Evolutionary conservation across 2,329 filamentous ascomycete species (phyloP).

Genomic region (Neonectria faginata): DNA sequence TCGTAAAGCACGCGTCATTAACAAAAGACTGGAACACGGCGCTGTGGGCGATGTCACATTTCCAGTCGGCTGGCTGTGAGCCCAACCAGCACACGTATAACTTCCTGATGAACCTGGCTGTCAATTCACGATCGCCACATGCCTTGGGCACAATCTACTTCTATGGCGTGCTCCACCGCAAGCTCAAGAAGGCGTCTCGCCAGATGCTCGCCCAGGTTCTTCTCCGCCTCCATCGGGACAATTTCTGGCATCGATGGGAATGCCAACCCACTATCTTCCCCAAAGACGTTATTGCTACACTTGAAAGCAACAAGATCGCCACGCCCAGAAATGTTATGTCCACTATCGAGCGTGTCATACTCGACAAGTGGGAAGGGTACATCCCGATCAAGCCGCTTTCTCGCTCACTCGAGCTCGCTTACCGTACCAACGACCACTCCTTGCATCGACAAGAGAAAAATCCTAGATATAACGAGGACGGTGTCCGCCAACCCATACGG

Average conservation of each 20-base stretch:
- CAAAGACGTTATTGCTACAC: constrained; percentile 37
- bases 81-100: constrained; percentile 51
- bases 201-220: constrained; percentile 43
- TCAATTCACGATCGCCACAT: constrained; percentile 46
- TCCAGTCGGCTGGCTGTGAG: constrained; percentile 34
- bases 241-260: constrained; percentile 43
- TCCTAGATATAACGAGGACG: not conserved
- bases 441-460: constrained; percentile 40
- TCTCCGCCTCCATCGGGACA: constrained; percentile 38
- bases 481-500: constrained; percentile 18
- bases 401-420: constrained; percentile 42
- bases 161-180: constrained; percentile 49
- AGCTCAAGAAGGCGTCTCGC: constrained; percentile 44
- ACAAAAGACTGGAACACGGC: constrained; percentile 48
- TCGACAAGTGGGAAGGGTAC: constrained; percentile 46
- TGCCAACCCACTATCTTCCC: constrained; percentile 47
- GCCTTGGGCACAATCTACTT: constrained; percentile 50
- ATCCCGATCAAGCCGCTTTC: constrained; percentile 45
- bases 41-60: constrained; percentile 46
- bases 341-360: constrained; percentile 48
- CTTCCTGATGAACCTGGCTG: constrained; percentile 54
- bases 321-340: constrained; percentile 41
- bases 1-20: constrained; percentile 50
- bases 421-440: constrained; percentile 44
- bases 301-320: constrained; percentile 37